Evolutionary conservation across 2,329 filamentous ascomycete species (phyloP), one percentile per base, ranked within the genome.

Genomic region (Lecanoromycetidae sp.): DNA sequence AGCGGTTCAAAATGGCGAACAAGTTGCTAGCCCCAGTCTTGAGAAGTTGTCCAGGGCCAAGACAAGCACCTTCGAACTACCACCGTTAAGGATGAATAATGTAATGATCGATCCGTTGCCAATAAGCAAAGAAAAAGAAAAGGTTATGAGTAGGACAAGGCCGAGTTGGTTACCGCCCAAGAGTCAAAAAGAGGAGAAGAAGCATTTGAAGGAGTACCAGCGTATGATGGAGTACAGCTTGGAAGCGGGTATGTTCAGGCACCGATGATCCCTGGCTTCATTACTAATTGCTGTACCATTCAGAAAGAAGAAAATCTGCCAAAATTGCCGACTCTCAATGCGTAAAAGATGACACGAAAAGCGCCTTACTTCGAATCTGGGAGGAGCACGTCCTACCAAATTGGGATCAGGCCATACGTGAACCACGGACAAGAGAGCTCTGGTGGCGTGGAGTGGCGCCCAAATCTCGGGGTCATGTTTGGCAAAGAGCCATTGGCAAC

Each of bases 141-240:
- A 74, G 53, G 74, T 80, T 13, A 62, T 81, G 19, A 75, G 70
- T 71, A 80, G 64, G 67, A 90, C 58, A 65, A 81, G 65, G 67
- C 88, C 72, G 29, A 81, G 73, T 39, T 84, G 72, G 80, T 68
- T 78, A 44, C 80, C 77, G 17, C 77, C 77, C 7, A 79, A 76
- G 65, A 80, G 91, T 55, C 88, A 87, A 2, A 84, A 84, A 45
- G 91, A 98, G 63, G 91, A 98, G 67, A 84, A 78, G 61, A 82
- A 81, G 55, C 91, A 98, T 63, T 62, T 98, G 55, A 87, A 77
- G 59, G 73, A 81, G 56, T 81, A 79, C 58, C 75, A 80, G 63
- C 70, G 68, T 56, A 81, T 81, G 76, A 77, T 80, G 75, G 71
- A 72, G n/a, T 66, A 71, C 36, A 72, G 76, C 23, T 68, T 74